A percentile compares a stretch with the other conserved stretches of the same genome.
Conservation (phyloP, 768 basidiomycete species). For the Russula sp. region DNA sequence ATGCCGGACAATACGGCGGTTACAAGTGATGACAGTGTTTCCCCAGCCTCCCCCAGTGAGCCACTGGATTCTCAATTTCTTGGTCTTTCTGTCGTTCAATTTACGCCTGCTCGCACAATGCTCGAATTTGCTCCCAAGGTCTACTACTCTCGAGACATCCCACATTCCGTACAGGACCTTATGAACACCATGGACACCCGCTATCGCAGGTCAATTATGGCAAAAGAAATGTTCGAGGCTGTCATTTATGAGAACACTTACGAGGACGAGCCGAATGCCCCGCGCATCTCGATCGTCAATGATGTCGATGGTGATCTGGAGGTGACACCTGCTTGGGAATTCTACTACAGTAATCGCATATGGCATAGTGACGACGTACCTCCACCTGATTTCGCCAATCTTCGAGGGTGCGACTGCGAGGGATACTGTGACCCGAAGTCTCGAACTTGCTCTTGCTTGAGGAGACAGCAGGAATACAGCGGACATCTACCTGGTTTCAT, state of each 20-base stretch:
- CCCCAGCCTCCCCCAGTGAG: background rate
- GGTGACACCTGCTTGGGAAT: slow-evolving; percentile 77
- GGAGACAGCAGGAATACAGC: slow-evolving; percentile 45
- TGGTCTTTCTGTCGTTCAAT: slow-evolving; percentile 13
- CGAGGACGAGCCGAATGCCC: slow-evolving; percentile 63
- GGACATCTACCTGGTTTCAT: slow-evolving; percentile 50
- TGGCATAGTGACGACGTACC: slow-evolving; percentile 68
- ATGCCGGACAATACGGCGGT: background rate
- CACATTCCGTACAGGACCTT: slow-evolving; percentile 57
- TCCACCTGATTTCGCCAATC: slow-evolving; percentile 48
- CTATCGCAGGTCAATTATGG: slow-evolving; percentile 39
- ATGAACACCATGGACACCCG: slow-evolving; percentile 47
- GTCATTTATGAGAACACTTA: slow-evolving; percentile 60
- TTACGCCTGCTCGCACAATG: slow-evolving; percentile 20
- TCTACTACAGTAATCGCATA: slow-evolving; percentile 79
- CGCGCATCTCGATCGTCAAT: slow-evolving; percentile 62
- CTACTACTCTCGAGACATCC: slow-evolving; percentile 45
- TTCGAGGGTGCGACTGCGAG: slow-evolving; percentile 68
- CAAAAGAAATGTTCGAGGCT: slow-evolving; percentile 54
- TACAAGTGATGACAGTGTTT: background rate
- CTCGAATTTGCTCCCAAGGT: slow-evolving; percentile 26
- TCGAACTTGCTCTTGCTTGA: slow-evolving; percentile 65
- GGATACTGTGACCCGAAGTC: slow-evolving; percentile 72
- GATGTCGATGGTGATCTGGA: slow-evolving; percentile 50
- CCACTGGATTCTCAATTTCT: background rate